Evolutionary conservation across 2,329 filamentous ascomycete species (phyloP).

Genomic region (Dactylella cylindrospora): DNA sequence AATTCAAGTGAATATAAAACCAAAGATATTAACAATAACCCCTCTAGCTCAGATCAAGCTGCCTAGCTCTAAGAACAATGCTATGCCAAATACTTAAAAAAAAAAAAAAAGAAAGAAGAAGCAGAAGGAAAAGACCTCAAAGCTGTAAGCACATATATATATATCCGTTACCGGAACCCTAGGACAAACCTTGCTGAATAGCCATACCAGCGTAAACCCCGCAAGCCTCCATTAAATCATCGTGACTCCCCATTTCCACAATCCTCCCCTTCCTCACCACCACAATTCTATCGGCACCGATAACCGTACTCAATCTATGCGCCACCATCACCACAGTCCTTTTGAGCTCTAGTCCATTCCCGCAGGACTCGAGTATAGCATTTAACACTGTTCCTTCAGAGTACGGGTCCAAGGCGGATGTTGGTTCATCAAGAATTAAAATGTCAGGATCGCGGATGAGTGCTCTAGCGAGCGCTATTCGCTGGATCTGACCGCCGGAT

Average conservation of each 20-base stretch:
- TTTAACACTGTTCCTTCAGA: slow-evolving; percentile 86
- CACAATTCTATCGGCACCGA: slow-evolving; percentile 62
- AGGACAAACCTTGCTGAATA: slow-evolving; percentile 57
- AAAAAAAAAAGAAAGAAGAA: too few relatives aligned
- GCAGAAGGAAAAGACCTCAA: too few relatives aligned
- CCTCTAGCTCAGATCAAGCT: too few relatives aligned
- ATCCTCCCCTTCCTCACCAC: slow-evolving; percentile 60
- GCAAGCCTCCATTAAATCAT: slow-evolving; percentile 57
- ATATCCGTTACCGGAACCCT: too few relatives aligned
- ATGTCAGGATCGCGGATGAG: slow-evolving; percentile 67
- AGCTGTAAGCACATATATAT: too few relatives aligned
- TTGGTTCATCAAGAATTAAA: slow-evolving; percentile 74
- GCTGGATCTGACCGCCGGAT: slow-evolving; percentile 77
- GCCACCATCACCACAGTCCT: slow-evolving; percentile 60
- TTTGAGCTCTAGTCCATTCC: slow-evolving; percentile 82
- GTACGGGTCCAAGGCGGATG: slow-evolving; percentile 70
- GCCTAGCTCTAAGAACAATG: too few relatives aligned
- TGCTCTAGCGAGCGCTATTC: slow-evolving; percentile 72
- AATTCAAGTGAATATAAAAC: too few relatives aligned
- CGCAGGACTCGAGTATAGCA: slow-evolving; percentile 22
- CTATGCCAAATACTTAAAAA: too few relatives aligned
- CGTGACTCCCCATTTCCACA: slow-evolving; percentile 59
- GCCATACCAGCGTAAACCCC: slow-evolving; percentile 60
- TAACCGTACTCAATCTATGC: slow-evolving; percentile 61
- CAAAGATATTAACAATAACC: too few relatives aligned